phyloP scores from a whole-genome alignment of 306 rosid genomes.

The Heteromeles arbutifolia region DNA sequence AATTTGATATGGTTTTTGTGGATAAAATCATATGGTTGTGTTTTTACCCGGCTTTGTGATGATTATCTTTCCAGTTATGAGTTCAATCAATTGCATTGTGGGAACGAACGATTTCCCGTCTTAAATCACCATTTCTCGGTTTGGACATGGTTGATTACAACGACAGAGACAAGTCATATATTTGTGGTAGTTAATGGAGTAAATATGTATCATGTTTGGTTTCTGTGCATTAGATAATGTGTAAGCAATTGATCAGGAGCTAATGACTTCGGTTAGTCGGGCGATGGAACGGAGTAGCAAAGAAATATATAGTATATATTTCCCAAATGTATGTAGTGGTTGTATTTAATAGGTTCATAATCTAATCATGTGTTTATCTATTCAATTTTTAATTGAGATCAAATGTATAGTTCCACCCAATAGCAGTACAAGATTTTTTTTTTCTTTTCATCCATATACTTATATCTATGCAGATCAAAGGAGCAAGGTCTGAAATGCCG shows the following conservation, averaged over 20 bases:
- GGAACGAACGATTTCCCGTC: neutral
- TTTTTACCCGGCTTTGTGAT: neutral
- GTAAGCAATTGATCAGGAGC: slow-evolving; percentile 35
- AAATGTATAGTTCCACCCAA: no score
- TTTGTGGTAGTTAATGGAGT: neutral
- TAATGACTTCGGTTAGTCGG: slow-evolving; percentile 85
- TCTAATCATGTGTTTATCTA: no score
- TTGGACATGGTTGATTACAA: neutral
- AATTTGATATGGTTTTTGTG: no score
- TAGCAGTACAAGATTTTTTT: no score
- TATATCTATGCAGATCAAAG: no score
- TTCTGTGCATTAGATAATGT: neutral
- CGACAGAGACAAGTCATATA: neutral
- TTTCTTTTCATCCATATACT: no score
- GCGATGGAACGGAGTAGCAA: slow-evolving; percentile 81
- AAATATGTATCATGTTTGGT: neutral
- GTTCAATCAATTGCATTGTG: neutral
- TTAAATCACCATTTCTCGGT: neutral
- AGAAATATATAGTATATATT: slow-evolving; percentile 22
- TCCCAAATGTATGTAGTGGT: no score
- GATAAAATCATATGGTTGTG: no score
- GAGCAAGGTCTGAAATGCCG: no score
- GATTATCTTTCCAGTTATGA: neutral
- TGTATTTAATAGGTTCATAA: no score
- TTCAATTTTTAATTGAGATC: no score